A percentile compares a stretch with the other conserved stretches of the same genome.
phyloP scores from a whole-genome alignment of 306 rosid species.

The Casuarina equisetifolia region DNA sequence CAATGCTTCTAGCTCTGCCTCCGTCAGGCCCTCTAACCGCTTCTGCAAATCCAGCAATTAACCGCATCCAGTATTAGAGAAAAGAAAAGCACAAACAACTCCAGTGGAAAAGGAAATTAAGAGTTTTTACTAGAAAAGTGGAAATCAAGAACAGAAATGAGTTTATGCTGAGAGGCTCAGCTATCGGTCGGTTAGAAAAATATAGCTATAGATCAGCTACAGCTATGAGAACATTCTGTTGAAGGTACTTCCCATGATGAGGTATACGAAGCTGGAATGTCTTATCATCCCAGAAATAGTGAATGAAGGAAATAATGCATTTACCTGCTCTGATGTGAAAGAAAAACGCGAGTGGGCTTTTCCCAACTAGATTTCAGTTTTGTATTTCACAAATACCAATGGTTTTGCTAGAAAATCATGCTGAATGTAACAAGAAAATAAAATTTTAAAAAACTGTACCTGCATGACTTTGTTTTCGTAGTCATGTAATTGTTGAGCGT shows the following conservation, averaged over 20 bases:
- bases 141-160: background rate
- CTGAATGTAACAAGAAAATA: background rate
- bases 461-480: slow-evolving; percentile 93
- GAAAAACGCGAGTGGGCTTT: background rate
- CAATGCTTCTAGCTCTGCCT: slow-evolving; percentile 84
- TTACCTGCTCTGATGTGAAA: background rate
- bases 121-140: background rate
- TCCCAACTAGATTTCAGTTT: background rate
- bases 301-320: background rate
- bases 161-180: background rate
- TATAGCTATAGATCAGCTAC: no score
- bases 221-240: background rate
- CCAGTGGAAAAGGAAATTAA: background rate
- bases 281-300: background rate
- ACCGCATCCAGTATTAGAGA: slow-evolving; percentile 18
- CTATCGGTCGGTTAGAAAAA: background rate
- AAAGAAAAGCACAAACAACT: background rate
- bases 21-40: slow-evolving; percentile 87
- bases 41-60: slow-evolving; percentile 64
- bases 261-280: background rate
- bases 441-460: slow-evolving; percentile 38
- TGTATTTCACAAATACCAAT: background rate
- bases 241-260: background rate
- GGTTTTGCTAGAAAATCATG: background rate
- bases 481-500: slow-evolving; percentile 90